Evolutionary conservation across 2,329 filamentous ascomycete genomes (phyloP).

Genomic region (Laburnicola sp.): DNA sequence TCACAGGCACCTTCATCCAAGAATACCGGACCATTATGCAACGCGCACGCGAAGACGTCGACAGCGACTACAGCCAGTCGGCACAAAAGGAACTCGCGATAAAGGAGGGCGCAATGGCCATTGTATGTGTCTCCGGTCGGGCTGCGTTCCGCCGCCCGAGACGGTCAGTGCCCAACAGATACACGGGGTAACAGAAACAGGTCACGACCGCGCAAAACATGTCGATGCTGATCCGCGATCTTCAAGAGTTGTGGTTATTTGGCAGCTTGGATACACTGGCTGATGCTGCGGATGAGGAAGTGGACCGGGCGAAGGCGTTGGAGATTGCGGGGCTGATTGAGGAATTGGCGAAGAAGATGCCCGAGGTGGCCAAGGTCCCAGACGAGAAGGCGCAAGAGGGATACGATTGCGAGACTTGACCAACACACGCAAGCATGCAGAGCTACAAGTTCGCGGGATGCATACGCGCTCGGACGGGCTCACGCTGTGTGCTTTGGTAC

Average conservation of each 20-base stretch:
- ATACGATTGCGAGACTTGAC: too few relatives aligned
- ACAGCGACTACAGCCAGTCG: constrained; percentile 8
- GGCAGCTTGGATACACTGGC: constrained; percentile 63
- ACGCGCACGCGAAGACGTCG: constrained; percentile 4
- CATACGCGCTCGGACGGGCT: too few relatives aligned
- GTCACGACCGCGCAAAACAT: constrained; percentile 66
- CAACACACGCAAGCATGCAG: too few relatives aligned
- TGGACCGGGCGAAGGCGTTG: constrained; percentile 21
- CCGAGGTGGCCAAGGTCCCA: constrained; percentile 5
- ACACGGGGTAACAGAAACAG: constrained; percentile 25
- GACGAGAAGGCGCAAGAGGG: not conserved
- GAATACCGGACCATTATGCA: constrained; percentile 10
- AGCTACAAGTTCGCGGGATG: too few relatives aligned
- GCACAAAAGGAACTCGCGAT: constrained; percentile 10
- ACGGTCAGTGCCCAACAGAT: not conserved
- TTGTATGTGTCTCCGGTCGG: constrained; percentile 1
- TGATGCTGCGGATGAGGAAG: constrained; percentile 32
- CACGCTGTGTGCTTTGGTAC: too few relatives aligned
- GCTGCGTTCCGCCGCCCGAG: not conserved
- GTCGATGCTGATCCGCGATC: constrained; percentile 60
- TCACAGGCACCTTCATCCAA: constrained; percentile 2
- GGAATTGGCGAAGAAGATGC: constrained; percentile 22
- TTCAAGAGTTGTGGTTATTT: constrained; percentile 70
- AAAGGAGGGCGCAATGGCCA: constrained; percentile 10
- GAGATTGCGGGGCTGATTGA: constrained; percentile 30